Evolutionary conservation across 352 stramenopile genomes (phyloP), one percentile per base, ranked within the genome.

Genomic region (Phytophthora cactorum): DNA sequence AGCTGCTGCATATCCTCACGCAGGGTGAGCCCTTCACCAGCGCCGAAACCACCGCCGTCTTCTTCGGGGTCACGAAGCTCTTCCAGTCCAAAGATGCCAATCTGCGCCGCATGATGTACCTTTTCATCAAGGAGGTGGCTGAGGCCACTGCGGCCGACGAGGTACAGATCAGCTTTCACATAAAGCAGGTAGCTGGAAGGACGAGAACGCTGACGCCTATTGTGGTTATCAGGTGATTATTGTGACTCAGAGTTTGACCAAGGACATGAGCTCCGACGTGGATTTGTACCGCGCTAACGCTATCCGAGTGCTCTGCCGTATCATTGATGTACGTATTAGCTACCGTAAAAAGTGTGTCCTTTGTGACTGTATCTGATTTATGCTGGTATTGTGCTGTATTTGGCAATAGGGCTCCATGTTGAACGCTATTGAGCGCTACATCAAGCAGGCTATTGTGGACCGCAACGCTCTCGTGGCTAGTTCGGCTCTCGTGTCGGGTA

Each of bases 371-470:
- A 36, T 59, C 41, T 75, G 15, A 72, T 59, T 31, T 44, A 50
- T 53, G 17, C 3, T 57, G 28, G 0, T 52, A 54, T 44, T 36
- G 36, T 52, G 12, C 39, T 56, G 36, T 56, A 28, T 39, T 6
- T 66, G 65, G 38, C 4, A n/a, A 39, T 53, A 90, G 82, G 87
- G 88, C n/a, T 96, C 86, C 6, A 96, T 97, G 81, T 74, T 98
- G 46, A 90, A 90, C 56, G 91, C 90, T 44, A 97, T 98, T 58
- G 92, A 98, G 74, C 86, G 95, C 25, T 99, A 99, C 84, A 96
- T 99, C 61, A 99, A 99, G 81, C 97, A 99, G 60, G 97, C 98
- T 2, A 98, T 99, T 61, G 98, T 99, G 46, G 97, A 99, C 81
- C 97, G 93, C 59, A 99, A 99, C 52, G 86, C 92, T 31, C 88